phyloP scores from a whole-genome alignment of 1,284 basidiomycete genomes.

The Moesziomyces sp. region DNA sequence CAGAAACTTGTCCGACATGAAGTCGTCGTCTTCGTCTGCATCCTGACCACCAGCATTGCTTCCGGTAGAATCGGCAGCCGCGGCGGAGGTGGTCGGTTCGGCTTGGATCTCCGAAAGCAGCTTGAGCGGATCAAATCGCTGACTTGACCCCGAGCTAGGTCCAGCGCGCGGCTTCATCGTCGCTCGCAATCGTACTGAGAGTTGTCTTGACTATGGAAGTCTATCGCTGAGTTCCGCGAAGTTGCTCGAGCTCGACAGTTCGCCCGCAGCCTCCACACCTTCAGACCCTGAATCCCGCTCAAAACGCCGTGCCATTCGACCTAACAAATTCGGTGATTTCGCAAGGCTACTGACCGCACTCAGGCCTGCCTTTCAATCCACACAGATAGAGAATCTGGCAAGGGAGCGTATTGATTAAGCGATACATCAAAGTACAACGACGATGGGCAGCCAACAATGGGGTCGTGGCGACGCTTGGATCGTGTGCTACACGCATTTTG shows the following conservation, averaged over 20 bases:
- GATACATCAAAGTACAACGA: constrained; percentile 4
- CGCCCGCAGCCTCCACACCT: neutral
- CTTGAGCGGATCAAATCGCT: constrained; percentile 13
- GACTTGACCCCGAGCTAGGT: neutral
- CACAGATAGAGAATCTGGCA: neutral
- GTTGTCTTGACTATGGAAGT: neutral
- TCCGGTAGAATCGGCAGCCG: neutral
- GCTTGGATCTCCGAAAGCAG: constrained; percentile 29
- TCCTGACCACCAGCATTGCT: constrained; percentile 2
- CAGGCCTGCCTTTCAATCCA: no score
- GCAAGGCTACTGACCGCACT: neutral
- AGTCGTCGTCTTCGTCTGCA: constrained; percentile 36
- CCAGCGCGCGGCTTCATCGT: neutral
- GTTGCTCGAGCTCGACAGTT: neutral
- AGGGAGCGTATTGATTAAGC: constrained; percentile 1
- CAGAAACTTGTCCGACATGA: constrained; percentile 47
- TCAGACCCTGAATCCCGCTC: neutral
- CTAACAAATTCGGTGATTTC: neutral
- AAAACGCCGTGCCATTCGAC: neutral
- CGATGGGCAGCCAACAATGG: neutral
- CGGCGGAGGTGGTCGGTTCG: neutral
- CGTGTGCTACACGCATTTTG: neutral
- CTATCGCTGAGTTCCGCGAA: neutral
- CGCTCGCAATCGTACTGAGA: neutral
- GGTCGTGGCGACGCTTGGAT: neutral